Evolutionary conservation across 2,329 filamentous ascomycete species (phyloP).

Genomic region (Tolypocladium guangdongense): DNA sequence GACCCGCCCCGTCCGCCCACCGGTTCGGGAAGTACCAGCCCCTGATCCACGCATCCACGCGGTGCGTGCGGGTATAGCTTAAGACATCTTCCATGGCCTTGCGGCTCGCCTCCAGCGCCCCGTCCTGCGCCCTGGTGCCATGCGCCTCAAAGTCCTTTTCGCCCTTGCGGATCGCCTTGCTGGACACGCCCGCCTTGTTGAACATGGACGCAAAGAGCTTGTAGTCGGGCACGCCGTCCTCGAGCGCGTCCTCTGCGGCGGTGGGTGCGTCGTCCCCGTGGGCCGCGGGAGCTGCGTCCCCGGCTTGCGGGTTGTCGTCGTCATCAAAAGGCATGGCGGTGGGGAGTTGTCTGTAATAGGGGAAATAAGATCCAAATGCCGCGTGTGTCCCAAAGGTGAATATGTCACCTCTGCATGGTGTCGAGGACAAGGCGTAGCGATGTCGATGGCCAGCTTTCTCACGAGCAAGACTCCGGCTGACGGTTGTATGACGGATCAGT

Average conservation of each 20-base stretch:
- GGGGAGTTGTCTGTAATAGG: background rate
- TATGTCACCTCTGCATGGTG: background rate
- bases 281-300: slow-evolving; percentile 7
- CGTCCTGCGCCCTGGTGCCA: slow-evolving; percentile 70
- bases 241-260: slow-evolving; percentile 46
- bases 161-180: slow-evolving; percentile 71
- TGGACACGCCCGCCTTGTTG: slow-evolving; percentile 37
- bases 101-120: slow-evolving; percentile 68
- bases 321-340: slow-evolving; percentile 30
- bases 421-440: background rate
- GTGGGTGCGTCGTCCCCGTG: slow-evolving; percentile 14
- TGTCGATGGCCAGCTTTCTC: background rate
- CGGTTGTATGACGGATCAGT: background rate
- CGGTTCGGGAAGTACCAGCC: slow-evolving; percentile 64
- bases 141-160: slow-evolving; percentile 97
- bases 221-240: slow-evolving; percentile 81
- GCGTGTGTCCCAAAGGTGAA: background rate
- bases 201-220: slow-evolving; percentile 53
- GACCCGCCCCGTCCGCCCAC: slow-evolving; percentile 25
- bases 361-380: background rate
- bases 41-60: slow-evolving; percentile 51
- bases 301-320: slow-evolving; percentile 26
- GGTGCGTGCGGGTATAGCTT: slow-evolving; percentile 63
- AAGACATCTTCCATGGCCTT: slow-evolving; percentile 84
- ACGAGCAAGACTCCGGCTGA: background rate